Base-by-base conservation (phyloP, 2,329 filamentous ascomycete genomes). In the Aspergillus awamori region DNA sequence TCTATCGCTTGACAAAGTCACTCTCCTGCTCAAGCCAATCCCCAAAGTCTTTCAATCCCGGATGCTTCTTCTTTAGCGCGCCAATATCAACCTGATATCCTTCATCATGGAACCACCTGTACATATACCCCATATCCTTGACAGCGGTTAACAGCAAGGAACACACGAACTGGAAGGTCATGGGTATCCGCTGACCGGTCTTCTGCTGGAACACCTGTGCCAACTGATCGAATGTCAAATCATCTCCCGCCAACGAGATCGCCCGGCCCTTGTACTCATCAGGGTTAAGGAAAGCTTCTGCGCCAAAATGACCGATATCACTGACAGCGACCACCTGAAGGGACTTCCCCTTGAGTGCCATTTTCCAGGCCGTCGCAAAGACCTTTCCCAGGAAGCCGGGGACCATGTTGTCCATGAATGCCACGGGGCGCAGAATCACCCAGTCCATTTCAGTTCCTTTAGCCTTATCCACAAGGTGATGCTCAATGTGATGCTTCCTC, bases 391-490 rank as follows among this genome's bases (percentile, higher is more conserved):
- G 64, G 64, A 84, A 81, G 10, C 77, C 77, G 0, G 80, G 77
- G 2, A 68, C 72, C 4, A 85, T 67, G 74, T 84, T 84, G 7
- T 89, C 86, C 78, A 87, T 85, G 74, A 49, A 89, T 1, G 83
- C 84, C 0, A 84, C 82, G 0, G 87, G 87, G 3, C 87, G 81
- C 2, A 89, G 75, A 39, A 89, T 83, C 0, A 85, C 88, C 82
- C 84, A 89, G 5, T 74, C 75, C 85, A 87, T 87, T 0, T 67
- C 72, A 1, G 77, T 76, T 1, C 77, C 76, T 3, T 74, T 73
- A 17, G 63, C 39, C n/a, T 30, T 47, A 26, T 82, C 76, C 36
- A 83, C 75, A n/a, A 90, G 80, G 65, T 89, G 79, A 56, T 83
- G 75, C 74, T 90, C 88, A 67, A 90, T 87, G 10, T 81, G 72